Percentiles rank a stretch among this genome's conserved stretches.
Evolutionary conservation across 2,329 filamentous ascomycete species (phyloP).

Genomic region (Aschersonia sp.): DNA sequence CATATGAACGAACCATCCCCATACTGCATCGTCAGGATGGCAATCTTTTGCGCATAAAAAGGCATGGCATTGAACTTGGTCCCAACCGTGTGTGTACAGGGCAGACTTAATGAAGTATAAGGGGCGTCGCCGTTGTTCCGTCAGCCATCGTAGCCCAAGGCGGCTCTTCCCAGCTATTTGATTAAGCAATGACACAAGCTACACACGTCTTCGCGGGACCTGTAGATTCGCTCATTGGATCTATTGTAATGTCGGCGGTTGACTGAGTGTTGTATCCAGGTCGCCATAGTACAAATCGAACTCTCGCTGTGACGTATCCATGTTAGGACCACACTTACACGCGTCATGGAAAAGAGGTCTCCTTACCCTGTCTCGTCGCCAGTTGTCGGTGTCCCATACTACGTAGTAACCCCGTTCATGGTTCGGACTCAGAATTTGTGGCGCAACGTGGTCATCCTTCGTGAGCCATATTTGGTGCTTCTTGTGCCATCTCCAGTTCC

Average conservation of each 20-base stretch:
- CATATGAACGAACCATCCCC: too few species aligned
- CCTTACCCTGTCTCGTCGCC: conserved; percentile 49
- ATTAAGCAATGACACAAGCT: neutral
- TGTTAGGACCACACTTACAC: neutral
- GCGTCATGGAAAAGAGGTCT: conserved; percentile 8
- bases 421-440: conserved; percentile 40
- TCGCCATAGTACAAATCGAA: conserved; percentile 48
- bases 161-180: neutral
- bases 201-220: neutral
- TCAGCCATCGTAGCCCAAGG: too few species aligned
- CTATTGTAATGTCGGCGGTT: conserved; percentile 15
- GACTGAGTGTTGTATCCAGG: conserved; percentile 33
- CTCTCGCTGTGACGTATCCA: conserved; percentile 33
- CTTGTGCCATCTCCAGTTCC: conserved; percentile 58
- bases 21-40: too few species aligned
- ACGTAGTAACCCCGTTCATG: conserved; percentile 54
- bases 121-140: too few species aligned
- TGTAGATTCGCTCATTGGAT: neutral
- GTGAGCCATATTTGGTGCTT: conserved; percentile 52
- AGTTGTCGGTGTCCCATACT: conserved; percentile 47
- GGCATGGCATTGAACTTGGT: too few species aligned
- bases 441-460: conserved; percentile 52
- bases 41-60: too few species aligned
- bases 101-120: too few species aligned
- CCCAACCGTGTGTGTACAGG: too few species aligned